phyloP scores from a whole-genome alignment of 1,284 basidiomycete species.

The Microstroma glucosiphilum region DNA sequence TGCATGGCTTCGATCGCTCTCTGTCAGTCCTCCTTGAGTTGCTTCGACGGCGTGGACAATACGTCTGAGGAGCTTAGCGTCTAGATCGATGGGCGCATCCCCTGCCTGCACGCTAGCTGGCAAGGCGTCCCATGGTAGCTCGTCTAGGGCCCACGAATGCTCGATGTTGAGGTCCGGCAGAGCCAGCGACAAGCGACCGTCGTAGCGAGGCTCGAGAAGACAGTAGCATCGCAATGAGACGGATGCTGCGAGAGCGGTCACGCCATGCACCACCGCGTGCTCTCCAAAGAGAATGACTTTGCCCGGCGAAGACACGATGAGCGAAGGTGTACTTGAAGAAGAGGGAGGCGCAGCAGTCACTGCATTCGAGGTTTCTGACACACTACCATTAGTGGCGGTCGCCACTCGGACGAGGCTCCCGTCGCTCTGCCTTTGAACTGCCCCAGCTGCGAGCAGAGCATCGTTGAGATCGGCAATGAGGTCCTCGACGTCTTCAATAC shows the following conservation, averaged over 20 bases:
- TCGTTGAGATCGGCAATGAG: slow-evolving; percentile 90
- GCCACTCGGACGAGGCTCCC: not conserved
- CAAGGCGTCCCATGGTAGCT: slow-evolving; percentile 77
- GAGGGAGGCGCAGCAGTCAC: not conserved
- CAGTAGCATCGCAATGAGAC: slow-evolving; percentile 94
- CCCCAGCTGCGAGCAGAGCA: slow-evolving; percentile 84
- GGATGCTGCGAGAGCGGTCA: slow-evolving; percentile 89
- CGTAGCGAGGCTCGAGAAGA: slow-evolving; percentile 67
- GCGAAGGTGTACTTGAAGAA: not conserved
- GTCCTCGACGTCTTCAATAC: slow-evolving; percentile 91
- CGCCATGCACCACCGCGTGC: slow-evolving; percentile 96
- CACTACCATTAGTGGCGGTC: not conserved
- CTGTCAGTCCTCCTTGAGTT: slow-evolving; percentile 23
- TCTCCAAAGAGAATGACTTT: slow-evolving; percentile 98
- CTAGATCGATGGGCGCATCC: slow-evolving; percentile 55
- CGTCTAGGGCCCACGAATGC: slow-evolving; percentile 68
- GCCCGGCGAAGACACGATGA: slow-evolving; percentile 63
- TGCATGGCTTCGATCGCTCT: slow-evolving; percentile 53
- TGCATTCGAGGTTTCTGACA: not conserved
- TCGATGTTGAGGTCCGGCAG: slow-evolving; percentile 77
- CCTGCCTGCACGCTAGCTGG: slow-evolving; percentile 53
- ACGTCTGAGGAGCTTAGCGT: slow-evolving; percentile 21
- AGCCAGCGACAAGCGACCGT: slow-evolving; percentile 69
- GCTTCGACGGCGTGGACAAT: slow-evolving; percentile 35
- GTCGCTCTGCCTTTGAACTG: slow-evolving; percentile 55